Evolutionary conservation across 495 filamentous ascomycete species (phyloP), one percentile per base, ranked within the genome.

Genomic region (Penicillium desertorum): DNA sequence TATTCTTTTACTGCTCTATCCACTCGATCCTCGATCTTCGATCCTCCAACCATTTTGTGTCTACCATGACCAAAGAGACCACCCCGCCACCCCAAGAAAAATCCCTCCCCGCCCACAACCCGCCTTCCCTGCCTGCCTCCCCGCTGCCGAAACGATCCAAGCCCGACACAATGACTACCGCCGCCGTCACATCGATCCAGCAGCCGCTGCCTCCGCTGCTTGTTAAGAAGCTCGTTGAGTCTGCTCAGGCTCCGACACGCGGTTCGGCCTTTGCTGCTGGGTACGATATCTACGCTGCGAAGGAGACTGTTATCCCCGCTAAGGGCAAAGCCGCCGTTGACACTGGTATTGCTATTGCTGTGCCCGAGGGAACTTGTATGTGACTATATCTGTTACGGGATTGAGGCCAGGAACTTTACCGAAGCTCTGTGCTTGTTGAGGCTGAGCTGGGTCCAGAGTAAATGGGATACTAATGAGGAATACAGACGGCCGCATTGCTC

Each of bases 251-350:
- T 30, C 94, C 94, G 7, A 98, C 92, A 0, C 83, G 93, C 59
- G 93, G 92, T 48, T 92, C 88, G 62, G 87, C 87, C 34, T 92
- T 92, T 64, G 89, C 93, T 0, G 94, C 94, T 4, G 94, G 94
- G 4, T 96, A 97, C 73, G 94, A 98, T 77, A 62, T 98, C 39
- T 98, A 90, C 70, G 86, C 86, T 47, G 81, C 92, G 5, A 82
- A 82, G 62, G 81, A 86, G 44, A 87, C 89, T 9, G 80, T 80
- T 1, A 85, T 98, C 30, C 91, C 91, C 0, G 85, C 88, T 17
- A 79, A 90, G 61, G 92, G 92, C 48, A 92, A 92, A 75, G 90
- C 75, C 4, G 70, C 96, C 37, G 91, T 96, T 25, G 90, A 95
- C 62, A 97, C 94, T 14, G 94, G 91, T 61, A 86, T 98, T 62